Evolutionary conservation across 1,139 yeast species (phyloP), one percentile per base, ranked within the genome.

Genomic region (Pichia inconspicua): DNA sequence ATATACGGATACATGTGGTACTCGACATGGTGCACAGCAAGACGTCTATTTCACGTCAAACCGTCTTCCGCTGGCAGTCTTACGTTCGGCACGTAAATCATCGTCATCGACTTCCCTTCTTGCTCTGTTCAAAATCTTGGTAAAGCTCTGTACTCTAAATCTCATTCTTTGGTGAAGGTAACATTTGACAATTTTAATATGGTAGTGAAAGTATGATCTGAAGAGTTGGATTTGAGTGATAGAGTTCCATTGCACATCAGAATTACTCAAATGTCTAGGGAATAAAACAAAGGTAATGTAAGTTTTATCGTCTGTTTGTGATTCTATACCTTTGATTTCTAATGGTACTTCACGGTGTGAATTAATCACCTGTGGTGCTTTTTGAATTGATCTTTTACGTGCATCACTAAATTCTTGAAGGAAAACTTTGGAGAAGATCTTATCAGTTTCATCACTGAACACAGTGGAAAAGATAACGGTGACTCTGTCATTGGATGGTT

Each of bases 91-190:
- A 55, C 77, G 75, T 28, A 76, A 73, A 41, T 77, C 88, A 53
- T 80, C 86, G 57, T 85, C 94, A 25, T 80, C 82, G 54, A 80
- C 86, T 62, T 92, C 99, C 27, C 97, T 95, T 69, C 90, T 89
- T 41, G 98, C 98, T 64, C 99, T 79, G 73, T 94, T 92, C 70
- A 92, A 80, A 42, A 94, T 92, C 75, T 92, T 92, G 64, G 90
- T 78, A 72, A 90, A 92, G 62, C 94, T 95, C 58, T 84, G 82
- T 40, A 92, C 97, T 60, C 98, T 79, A 69, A 75, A 87, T 69
- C 99, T 81, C 98, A 92, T 92, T 74, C 99, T 82, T 50, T 96
- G 88, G 69, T 92, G 99, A 85, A 92, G 83, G 71, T 87, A 94
- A 39, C 98, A 97, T 74, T 92, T 92, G 53, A 96, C 89, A 67